These are phyloP conservation scores for Crithidia sp. DNA, from an alignment of 208 protist species.

Conservation along the genomic window DNA sequence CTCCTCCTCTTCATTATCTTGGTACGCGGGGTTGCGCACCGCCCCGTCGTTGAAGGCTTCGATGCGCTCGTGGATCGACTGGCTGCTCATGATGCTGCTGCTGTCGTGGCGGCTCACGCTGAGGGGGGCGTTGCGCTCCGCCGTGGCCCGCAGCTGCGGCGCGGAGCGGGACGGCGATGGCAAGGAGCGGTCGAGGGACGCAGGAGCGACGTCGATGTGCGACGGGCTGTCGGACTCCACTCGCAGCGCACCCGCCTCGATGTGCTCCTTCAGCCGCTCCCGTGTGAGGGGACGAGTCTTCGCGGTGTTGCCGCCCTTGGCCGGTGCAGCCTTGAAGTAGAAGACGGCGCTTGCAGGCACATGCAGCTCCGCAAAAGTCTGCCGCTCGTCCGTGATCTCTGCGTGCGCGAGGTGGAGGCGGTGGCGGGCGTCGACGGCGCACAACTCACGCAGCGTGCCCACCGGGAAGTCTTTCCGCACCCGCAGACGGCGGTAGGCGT, in stretches of 20 bases:
- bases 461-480: constrained; percentile 52
- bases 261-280: constrained; percentile 25
- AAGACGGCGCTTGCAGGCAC: constrained; percentile 34
- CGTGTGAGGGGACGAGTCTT: constrained; percentile 12
- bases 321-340: constrained; percentile 28
- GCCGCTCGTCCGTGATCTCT: constrained; percentile 31
- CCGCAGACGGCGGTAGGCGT: constrained; percentile 50
- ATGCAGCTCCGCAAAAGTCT: constrained; percentile 24
- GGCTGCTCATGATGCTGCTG: constrained; percentile 15
- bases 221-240: neutral
- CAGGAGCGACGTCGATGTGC: constrained; percentile 5
- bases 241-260: neutral
- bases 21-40: constrained; percentile 5
- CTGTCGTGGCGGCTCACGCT: neutral
- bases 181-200: constrained; percentile 17
- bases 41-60: constrained; percentile 23
- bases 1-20: neutral
- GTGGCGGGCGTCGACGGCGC: constrained; percentile 25
- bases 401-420: constrained; percentile 41
- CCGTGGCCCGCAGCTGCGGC: too few species aligned
- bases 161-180: neutral
- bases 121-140: too few species aligned
- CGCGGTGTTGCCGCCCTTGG: neutral
- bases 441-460: constrained; percentile 69
- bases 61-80: constrained; percentile 23